Evolutionary conservation across 768 basidiomycete genomes (phyloP).

Genomic region (Naganishia vishniacii): DNA sequence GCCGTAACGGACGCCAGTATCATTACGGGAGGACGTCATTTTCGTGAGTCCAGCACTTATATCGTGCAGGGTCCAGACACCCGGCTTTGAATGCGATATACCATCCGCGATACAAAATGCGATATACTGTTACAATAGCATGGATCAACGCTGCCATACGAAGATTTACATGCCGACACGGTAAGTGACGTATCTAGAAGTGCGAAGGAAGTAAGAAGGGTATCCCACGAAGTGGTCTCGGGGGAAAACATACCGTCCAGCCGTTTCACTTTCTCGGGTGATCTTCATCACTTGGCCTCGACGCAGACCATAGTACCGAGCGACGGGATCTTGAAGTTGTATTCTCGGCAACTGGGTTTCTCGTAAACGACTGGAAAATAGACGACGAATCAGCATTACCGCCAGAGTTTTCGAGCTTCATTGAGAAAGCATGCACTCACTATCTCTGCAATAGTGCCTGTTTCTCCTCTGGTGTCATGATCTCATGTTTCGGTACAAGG

Average conservation of each 20-base stretch:
- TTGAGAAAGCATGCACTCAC: conserved; percentile 55
- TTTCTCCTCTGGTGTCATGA: conserved; percentile 80
- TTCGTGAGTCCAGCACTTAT: too few species aligned
- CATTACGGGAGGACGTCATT: too few species aligned
- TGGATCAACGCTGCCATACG: background rate
- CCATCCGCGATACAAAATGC: conserved; percentile 1
- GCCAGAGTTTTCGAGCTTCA: background rate
- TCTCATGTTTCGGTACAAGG: conserved; percentile 86
- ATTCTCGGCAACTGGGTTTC: conserved; percentile 97
- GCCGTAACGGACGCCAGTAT: too few species aligned
- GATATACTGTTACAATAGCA: conserved; percentile 10
- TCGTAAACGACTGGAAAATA: conserved; percentile 70
- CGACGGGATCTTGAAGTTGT: conserved; percentile 93
- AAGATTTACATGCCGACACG: conserved; percentile 24
- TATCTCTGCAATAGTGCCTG: conserved; percentile 80
- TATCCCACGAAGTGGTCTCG: background rate
- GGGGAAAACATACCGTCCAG: conserved; percentile 54
- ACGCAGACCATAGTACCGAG: conserved; percentile 90
- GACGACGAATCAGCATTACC: conserved; percentile 12
- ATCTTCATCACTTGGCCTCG: conserved; percentile 98
- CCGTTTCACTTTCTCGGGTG: conserved; percentile 91
- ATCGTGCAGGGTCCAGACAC: too few species aligned
- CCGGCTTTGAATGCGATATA: background rate
- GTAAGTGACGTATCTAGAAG: conserved; percentile 28
- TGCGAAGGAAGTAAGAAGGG: background rate